Evolutionary conservation across 495 filamentous ascomycete genomes (phyloP).

Genomic region (Aspergillus nidulans): DNA sequence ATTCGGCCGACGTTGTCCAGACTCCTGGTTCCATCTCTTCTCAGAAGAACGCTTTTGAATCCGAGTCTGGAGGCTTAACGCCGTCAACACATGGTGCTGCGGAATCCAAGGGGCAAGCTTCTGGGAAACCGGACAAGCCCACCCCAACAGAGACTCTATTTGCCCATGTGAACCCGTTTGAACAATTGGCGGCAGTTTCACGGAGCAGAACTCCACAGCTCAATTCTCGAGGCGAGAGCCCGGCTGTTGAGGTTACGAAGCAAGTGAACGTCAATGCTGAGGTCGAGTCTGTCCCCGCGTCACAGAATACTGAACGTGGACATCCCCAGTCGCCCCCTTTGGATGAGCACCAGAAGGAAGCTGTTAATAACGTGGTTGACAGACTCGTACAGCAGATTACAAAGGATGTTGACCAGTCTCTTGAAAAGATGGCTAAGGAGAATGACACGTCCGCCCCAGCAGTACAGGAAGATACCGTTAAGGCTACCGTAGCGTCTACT

Average conservation of each 20-base stretch:
- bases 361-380: constrained; percentile 65
- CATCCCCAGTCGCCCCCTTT: constrained; percentile 33
- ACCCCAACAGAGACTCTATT: constrained; percentile 52
- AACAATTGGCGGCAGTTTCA: constrained; percentile 66
- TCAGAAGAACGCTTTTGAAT: constrained; percentile 10
- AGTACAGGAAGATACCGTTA: constrained; percentile 28
- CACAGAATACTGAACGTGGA: constrained; percentile 12
- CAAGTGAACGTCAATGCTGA: constrained; percentile 22
- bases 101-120: constrained; percentile 15
- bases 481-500: constrained; percentile 33
- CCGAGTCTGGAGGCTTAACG: neutral
- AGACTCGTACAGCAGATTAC: constrained; percentile 65
- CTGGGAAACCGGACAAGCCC: constrained; percentile 28
- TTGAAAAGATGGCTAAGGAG: constrained; percentile 47
- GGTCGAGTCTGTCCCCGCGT: constrained; percentile 12
- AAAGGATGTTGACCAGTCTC: constrained; percentile 62
- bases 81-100: constrained; percentile 25
- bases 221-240: constrained; percentile 35
- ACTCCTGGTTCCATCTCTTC: constrained; percentile 15
- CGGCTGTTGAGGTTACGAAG: constrained; percentile 29
- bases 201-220: constrained; percentile 48
- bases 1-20: constrained; percentile 7
- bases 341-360: constrained; percentile 49
- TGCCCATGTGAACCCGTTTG: constrained; percentile 77
- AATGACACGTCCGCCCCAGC: constrained; percentile 21